Base-by-base conservation (phyloP, 805 yeast genomes). In the Wickerhamiella parazyma region DNA sequence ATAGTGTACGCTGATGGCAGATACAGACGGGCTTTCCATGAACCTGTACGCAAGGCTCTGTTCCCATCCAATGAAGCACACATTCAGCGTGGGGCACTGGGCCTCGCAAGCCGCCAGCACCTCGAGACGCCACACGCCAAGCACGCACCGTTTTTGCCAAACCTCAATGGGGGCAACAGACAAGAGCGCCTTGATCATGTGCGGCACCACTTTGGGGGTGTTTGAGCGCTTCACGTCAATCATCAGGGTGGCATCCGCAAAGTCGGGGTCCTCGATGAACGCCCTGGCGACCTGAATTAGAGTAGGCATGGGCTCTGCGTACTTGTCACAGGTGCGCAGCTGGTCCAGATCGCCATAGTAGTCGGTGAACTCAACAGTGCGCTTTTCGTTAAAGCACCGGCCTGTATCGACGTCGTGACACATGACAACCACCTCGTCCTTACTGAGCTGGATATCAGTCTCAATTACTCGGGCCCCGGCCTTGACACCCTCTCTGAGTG, bases 381-480 rank as follows among this genome's bases (percentile, higher is more conserved):
- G 45, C 31, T 67, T 55, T 31, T 57, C 53, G 42, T 69, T 62
- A 61, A 72, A 75, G 29, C 68, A 64, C 42, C 80, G 65, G 4
- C 68, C 69, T 0, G 78, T 67, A 38, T 55, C 58, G 3, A 67
- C 59, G 46, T 75, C 80, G 50, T 75, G 81, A 48, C 70, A 69
- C 39, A 75, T 61, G 16, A 75, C 73, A 2, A 74, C 67, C 4
- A 63, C 62, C n/a, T 72, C 72, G 51, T 75, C 81, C 3, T 54
- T 51, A 1, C 76, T 62, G 47, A 73, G 63, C 52, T 74, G 80
- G 24, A 75, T 57, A 52, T 75, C 81, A 8, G 76, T 69, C 54
- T 74, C 80, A 17, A 75, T 63, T 19, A 67, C 64, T 38, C 60
- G 65, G 8, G 66, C 67, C 6, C 70, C 70, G 11, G 65, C 69